A percentile compares a stretch with the other conserved stretches of the same genome.
Evolutionary conservation across 2,329 filamentous ascomycete species (phyloP).

Genomic region (Mycosphaerella arachidis): DNA sequence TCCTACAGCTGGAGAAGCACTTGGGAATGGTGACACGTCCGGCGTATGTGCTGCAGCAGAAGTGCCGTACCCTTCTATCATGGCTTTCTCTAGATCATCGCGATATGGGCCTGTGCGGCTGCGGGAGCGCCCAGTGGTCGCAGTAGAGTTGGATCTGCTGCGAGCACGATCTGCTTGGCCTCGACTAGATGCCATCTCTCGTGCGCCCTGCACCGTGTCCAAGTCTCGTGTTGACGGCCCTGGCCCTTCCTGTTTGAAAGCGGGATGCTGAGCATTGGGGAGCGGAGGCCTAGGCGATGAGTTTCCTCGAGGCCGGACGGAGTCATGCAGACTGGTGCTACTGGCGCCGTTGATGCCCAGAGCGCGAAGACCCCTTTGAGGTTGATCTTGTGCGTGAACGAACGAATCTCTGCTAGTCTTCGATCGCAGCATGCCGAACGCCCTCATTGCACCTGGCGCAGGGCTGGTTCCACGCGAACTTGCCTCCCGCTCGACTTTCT

Average conservation of each 20-base stretch:
- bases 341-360: conserved; percentile 56
- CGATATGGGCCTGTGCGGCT: conserved; percentile 48
- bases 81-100: conserved; percentile 50
- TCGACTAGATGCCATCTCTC: conserved; percentile 17
- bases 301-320: conserved; percentile 20
- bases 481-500: conserved; percentile 52
- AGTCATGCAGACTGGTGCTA: conserved; percentile 32
- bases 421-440: conserved; percentile 59
- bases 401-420: conserved; percentile 67
- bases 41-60: conserved; percentile 26
- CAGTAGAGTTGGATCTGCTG: conserved; percentile 53
- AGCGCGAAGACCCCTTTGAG: conserved; percentile 43
- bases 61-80: conserved; percentile 43
- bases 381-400: conserved; percentile 44
- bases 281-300: conserved; percentile 22
- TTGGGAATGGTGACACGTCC: conserved; percentile 10
- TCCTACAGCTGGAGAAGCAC: conserved; percentile 17
- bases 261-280: conserved; percentile 20
- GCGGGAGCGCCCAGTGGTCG: conserved; percentile 49
- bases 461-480: conserved; percentile 34
- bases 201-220: conserved; percentile 9
- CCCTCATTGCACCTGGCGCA: conserved; percentile 45
- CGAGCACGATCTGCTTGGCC: conserved; percentile 30
- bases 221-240: conserved; percentile 7
- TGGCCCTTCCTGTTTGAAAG: conserved; percentile 19